These are phyloP conservation scores for Dactylonectria macrodidyma DNA, from an alignment of 2,329 filamentous ascomycete genomes.

Conservation along the genomic window DNA sequence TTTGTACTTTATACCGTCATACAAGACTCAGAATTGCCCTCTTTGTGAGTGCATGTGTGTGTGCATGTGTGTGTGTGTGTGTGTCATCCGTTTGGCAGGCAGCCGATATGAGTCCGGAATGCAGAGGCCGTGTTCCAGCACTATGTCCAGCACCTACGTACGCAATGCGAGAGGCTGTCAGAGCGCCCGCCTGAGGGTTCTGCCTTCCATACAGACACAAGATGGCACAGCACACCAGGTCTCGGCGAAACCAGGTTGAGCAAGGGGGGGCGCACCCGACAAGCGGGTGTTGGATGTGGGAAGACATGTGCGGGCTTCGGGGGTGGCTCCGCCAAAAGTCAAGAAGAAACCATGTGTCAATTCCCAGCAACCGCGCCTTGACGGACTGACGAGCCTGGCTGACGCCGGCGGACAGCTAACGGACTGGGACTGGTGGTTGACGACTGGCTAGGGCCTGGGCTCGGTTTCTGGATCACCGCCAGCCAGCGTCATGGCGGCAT, in stretches of 20 bases:
- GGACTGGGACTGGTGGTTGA: constrained; percentile 42
- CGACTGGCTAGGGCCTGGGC: constrained; percentile 43
- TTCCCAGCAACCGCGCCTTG: constrained; percentile 29
- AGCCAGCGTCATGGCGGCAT: constrained; percentile 44
- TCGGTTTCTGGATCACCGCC: constrained; percentile 46
- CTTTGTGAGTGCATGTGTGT: background rate
- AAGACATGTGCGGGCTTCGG: constrained; percentile 29
- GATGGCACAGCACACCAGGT: constrained; percentile 34
- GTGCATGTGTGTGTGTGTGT: constrained; percentile 7
- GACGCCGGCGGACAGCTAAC: constrained; percentile 39
- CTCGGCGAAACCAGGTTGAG: constrained; percentile 38
- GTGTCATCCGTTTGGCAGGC: constrained; percentile 34
- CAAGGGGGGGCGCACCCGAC: constrained; percentile 26
- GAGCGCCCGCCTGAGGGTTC: constrained; percentile 30
- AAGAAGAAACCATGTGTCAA: constrained; percentile 41
- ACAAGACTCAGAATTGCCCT: constrained; percentile 18
- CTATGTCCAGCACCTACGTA: constrained; percentile 33
- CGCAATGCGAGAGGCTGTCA: background rate
- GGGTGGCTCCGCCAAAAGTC: constrained; percentile 27
- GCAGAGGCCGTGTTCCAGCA: constrained; percentile 36
- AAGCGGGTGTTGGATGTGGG: constrained; percentile 26
- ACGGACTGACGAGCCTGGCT: constrained; percentile 40
- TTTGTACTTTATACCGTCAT: constrained; percentile 20
- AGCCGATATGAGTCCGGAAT: constrained; percentile 38
- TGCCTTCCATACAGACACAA: constrained; percentile 19